These are phyloP conservation scores for Apiotrichum gracile DNA, from an alignment of 1,284 basidiomycete species.

Conservation along the genomic window DNA sequence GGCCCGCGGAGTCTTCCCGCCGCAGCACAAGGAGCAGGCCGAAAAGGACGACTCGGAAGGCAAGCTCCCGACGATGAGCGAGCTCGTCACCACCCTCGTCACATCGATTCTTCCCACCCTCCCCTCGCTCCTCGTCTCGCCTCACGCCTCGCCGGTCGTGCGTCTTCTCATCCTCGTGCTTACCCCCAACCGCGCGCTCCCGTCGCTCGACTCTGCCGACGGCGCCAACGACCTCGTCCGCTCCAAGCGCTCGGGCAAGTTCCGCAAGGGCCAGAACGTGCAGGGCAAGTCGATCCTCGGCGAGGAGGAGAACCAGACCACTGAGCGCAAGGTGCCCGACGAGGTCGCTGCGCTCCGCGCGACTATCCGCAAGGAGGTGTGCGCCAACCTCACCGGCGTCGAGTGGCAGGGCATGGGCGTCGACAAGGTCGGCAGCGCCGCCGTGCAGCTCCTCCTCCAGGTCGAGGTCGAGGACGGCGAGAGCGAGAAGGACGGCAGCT, in stretches of 20 bases:
- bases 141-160: constrained; percentile 81
- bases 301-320: constrained; percentile 24
- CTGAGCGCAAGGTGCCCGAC: constrained; percentile 32
- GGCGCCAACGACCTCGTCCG: constrained; percentile 31
- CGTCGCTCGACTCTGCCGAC: constrained; percentile 49
- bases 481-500: constrained; percentile 58
- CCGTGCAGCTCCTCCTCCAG: constrained; percentile 73
- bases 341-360: constrained; percentile 16
- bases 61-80: constrained; percentile 65
- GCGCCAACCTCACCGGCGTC: constrained; percentile 57
- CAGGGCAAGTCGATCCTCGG: constrained; percentile 45
- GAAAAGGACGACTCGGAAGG: constrained; percentile 45
- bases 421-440: constrained; percentile 72
- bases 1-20: constrained; percentile 60
- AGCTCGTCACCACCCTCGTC: constrained; percentile 22
- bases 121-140: constrained; percentile 64
- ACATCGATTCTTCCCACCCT: constrained; percentile 52
- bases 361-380: constrained; percentile 54
- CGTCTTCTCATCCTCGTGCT: constrained; percentile 71
- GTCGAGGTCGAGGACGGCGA: constrained; percentile 64
- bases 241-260: constrained; percentile 44
- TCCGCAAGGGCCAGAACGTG: constrained; percentile 41
- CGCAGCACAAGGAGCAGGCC: constrained; percentile 49
- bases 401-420: constrained; percentile 77
- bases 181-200: constrained; percentile 48